Evolutionary conservation across 495 filamentous ascomycete species (phyloP), one percentile per base, ranked within the genome.

Genomic region (Talaromyces ruber): DNA sequence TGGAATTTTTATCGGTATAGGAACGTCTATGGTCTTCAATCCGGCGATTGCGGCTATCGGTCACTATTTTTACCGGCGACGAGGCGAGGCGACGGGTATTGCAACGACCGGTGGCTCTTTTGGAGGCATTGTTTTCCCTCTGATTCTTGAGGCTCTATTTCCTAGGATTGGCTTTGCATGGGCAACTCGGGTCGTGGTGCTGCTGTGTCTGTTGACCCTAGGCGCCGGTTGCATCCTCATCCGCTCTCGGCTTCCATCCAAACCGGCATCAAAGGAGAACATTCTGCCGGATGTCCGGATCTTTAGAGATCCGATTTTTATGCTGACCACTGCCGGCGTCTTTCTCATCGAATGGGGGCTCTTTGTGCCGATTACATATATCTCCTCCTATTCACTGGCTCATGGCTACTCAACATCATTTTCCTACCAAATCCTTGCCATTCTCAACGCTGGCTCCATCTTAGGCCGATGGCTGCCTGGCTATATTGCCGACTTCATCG

Each of bases 1-100:
- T 67, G 88, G 89, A 45, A 73, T 97, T 8, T 76, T 94, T 32
- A 84, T 85, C 66, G 93, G 93, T 39, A 61, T 92, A 25, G 90
- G 90, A 22, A 88, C 86, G 4, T 90, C 90, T 30, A 76, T 97
- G 43, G 84, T 97, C 61, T 93, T 94, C 74, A 96, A 90, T 0
- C 93, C 93, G 0, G 85, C 89, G 39, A 80, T 96, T 61, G 83
- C 89, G 3, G 82, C 88, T 2, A 82, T 97, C 28, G 87, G 86
- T 4, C 93, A 97, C 72, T 96, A 82, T 73, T 98, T 98, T 82
- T 80, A 83, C 26, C 70, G 70, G 37, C 84, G 82, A 61, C 86
- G 93, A n/a, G 91, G 88, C 47, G 79, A 90, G 60, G 91, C 93
- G 16, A 96, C 91, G 1, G 93, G 93, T 34, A 76, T 98, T 43